Evolutionary conservation across 305 asterid genomes (phyloP).

Genomic region (Fraxinus xanthoxyloides): DNA sequence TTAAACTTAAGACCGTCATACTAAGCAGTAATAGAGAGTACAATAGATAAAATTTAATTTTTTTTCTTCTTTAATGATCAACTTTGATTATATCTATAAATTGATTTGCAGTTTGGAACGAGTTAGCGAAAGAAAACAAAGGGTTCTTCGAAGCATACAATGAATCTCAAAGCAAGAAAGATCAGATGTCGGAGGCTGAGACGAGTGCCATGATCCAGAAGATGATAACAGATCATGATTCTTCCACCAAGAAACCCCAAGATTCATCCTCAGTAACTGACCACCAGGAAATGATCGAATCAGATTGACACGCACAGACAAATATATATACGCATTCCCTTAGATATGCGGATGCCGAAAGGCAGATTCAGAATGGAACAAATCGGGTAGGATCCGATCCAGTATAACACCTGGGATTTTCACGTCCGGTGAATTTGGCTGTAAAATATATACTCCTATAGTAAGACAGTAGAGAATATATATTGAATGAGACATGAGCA

Average conservation of each 20-base stretch:
- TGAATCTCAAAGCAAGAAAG: slow-evolving; percentile 32
- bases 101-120: slow-evolving; percentile 44
- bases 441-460: neutral
- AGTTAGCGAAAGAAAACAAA: slow-evolving; percentile 42
- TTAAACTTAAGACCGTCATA: neutral
- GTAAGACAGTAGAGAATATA: neutral
- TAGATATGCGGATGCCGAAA: neutral
- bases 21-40: neutral
- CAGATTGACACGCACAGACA: neutral
- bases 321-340: neutral
- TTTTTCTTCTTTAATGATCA: neutral
- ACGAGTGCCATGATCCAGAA: slow-evolving; percentile 38
- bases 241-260: neutral
- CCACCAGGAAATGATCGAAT: neutral
- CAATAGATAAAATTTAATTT: neutral
- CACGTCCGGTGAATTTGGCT: neutral
- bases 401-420: neutral
- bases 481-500: neutral
- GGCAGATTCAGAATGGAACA: neutral
- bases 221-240: slow-evolving; percentile 27
- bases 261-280: neutral
- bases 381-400: neutral
- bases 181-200: slow-evolving; percentile 36
- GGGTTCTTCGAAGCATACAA: slow-evolving; percentile 40
- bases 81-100: neutral